Percentiles rank a stretch among this genome's conserved stretches.
Conservation (phyloP, 2,329 filamentous ascomycete genomes). For the Thielaviopsis populi region DNA sequence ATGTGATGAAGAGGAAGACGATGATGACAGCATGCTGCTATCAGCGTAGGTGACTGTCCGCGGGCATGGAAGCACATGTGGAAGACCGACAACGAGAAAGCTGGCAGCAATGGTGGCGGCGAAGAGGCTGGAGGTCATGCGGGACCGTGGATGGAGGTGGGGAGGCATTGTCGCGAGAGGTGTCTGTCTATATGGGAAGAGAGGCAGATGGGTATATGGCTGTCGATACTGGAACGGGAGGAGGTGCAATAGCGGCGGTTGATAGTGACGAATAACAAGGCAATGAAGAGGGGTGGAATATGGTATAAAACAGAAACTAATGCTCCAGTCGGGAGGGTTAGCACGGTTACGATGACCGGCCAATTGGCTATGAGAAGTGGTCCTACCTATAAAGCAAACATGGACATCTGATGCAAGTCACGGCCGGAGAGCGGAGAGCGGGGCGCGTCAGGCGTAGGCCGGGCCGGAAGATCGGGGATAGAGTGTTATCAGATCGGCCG, state of each 20-base stretch:
- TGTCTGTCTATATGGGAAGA: background rate
- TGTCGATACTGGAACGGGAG: background rate
- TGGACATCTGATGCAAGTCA: background rate
- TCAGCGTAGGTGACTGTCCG: constrained; percentile 66
- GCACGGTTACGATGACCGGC: background rate
- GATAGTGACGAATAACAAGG: background rate
- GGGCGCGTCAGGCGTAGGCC: background rate
- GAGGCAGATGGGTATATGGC: background rate
- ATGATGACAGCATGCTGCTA: constrained; percentile 25
- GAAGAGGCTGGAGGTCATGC: constrained; percentile 87
- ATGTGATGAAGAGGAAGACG: background rate
- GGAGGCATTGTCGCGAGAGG: constrained; percentile 49
- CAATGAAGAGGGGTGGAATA: background rate
- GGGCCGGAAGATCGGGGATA: background rate
- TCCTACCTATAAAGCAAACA: background rate
- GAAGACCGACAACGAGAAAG: constrained; percentile 82
- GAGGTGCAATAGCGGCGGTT: background rate
- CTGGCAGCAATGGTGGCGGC: constrained; percentile 79
- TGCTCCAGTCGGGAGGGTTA: background rate
- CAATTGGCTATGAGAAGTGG: background rate
- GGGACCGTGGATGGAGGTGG: constrained; percentile 83
- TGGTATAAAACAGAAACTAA: background rate
- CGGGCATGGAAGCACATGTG: constrained; percentile 83
- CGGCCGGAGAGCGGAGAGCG: background rate
- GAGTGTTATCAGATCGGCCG: background rate